These are phyloP conservation scores for Dictyostelium firmibasis DNA, from an alignment of 78 protist genomes.

Conservation along the genomic window DNA sequence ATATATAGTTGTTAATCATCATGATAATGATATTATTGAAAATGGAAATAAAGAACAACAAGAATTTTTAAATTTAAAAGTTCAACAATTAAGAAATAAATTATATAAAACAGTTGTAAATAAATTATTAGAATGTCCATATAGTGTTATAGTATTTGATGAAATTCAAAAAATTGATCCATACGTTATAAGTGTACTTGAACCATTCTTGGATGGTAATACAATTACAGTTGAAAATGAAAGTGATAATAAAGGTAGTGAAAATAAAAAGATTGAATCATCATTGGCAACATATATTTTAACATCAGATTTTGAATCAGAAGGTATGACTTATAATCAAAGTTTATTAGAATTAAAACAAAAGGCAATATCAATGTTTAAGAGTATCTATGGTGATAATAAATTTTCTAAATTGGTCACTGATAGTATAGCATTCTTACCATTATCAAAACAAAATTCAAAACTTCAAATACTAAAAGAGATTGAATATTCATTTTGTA, in stretches of 20 bases:
- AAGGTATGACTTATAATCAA: slow-evolving; percentile 21
- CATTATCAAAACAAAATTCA: background rate
- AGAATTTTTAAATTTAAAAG: background rate
- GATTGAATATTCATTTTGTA: background rate
- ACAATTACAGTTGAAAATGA: background rate
- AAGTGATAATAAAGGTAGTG: background rate
- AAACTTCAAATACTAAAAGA: background rate
- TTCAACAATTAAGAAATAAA: background rate
- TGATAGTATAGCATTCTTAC: background rate
- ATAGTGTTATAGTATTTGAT: slow-evolving; percentile 26
- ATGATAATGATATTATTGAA: background rate
- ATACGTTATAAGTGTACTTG: background rate
- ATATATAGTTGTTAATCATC: background rate
- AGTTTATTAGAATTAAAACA: background rate
- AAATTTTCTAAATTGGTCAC: background rate
- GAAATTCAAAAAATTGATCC: slow-evolving; percentile 67
- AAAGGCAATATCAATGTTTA: background rate
- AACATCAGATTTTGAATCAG: slow-evolving; percentile 61
- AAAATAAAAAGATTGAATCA: background rate
- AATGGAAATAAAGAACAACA: background rate
- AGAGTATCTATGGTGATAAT: background rate
- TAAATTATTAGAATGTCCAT: background rate
- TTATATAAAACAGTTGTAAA: background rate
- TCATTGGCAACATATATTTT: slow-evolving; percentile 18
- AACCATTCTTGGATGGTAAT: slow-evolving; percentile 57